Percentiles rank a stretch among this genome's conserved stretches.
phyloP scores from a whole-genome alignment of 169 alveolate species.

The Hepatocystis sp. region DNA sequence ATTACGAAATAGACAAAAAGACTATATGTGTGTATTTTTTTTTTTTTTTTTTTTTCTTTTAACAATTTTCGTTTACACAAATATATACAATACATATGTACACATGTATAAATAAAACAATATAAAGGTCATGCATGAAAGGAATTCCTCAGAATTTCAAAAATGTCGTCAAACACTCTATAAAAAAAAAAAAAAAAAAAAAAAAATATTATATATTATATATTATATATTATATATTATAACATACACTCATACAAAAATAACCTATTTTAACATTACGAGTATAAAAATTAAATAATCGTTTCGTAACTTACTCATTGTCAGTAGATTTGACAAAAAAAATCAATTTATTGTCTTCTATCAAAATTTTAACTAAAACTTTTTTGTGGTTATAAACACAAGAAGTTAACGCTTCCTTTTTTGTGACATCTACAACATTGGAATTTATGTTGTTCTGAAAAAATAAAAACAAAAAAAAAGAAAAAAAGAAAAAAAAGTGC shows the following conservation, averaged over 20 bases:
- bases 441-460: conserved; percentile 38
- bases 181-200: conserved; percentile 25
- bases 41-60: too few relatives aligned
- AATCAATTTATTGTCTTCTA: conserved; percentile 66
- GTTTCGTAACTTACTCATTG: conserved; percentile 28
- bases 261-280: too few relatives aligned
- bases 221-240: too few relatives aligned
- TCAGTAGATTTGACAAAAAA: conserved; percentile 70
- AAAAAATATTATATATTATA: conserved; percentile 2
- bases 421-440: conserved; percentile 52
- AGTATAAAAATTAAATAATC: not conserved
- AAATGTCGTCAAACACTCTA: conserved; percentile 52
- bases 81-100: not conserved
- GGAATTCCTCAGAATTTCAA: conserved; percentile 61
- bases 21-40: too few relatives aligned
- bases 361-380: conserved; percentile 52
- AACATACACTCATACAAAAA: too few relatives aligned
- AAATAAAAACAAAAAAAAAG: conserved; percentile 4
- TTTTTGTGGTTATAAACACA: conserved; percentile 41
- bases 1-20: not conserved
- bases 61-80: too few relatives aligned
- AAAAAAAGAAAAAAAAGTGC: conserved; percentile 4
- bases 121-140: conserved; percentile 20
- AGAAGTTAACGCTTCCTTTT: conserved; percentile 49
- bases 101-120: conserved; percentile 5